phyloP scores from a whole-genome alignment of 2,329 filamentous ascomycete species.

The Escovopsis sp. region DNA sequence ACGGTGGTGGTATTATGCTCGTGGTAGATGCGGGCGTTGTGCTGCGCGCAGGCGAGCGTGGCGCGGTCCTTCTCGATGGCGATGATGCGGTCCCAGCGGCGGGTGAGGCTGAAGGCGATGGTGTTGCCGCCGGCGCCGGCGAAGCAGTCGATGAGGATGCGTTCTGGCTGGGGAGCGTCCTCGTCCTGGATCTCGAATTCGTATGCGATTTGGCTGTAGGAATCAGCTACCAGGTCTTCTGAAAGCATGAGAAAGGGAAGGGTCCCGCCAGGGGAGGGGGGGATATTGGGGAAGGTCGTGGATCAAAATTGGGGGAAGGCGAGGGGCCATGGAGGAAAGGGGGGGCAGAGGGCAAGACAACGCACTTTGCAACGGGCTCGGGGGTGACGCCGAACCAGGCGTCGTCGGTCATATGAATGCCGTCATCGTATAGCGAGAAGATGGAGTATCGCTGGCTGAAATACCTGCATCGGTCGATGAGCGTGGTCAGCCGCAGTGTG shows the following conservation, averaged over 20 bases:
- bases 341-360: constrained; percentile 6
- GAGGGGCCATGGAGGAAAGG: background rate
- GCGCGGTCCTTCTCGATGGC: constrained; percentile 73
- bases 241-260: too few relatives aligned
- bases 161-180: constrained; percentile 38
- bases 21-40: constrained; percentile 78
- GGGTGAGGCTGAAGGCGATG: constrained; percentile 79
- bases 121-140: constrained; percentile 84
- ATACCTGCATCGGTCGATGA: constrained; percentile 51
- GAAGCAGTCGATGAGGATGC: constrained; percentile 71
- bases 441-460: constrained; percentile 80
- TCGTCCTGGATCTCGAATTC: constrained; percentile 47
- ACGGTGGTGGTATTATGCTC: too few relatives aligned
- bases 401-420: constrained; percentile 79
- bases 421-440: constrained; percentile 75
- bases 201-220: constrained; percentile 54
- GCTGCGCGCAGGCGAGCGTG: constrained; percentile 76
- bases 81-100: constrained; percentile 68
- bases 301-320: background rate
- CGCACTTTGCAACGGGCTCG: constrained; percentile 72
- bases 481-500: too few relatives aligned
- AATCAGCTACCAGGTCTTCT: too few relatives aligned
- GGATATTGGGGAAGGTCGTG: background rate
- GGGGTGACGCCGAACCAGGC: constrained; percentile 97
- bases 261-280: too few relatives aligned